phyloP scores from a whole-genome alignment of 257 asterid species.

The Solanum bulbocastanum region DNA sequence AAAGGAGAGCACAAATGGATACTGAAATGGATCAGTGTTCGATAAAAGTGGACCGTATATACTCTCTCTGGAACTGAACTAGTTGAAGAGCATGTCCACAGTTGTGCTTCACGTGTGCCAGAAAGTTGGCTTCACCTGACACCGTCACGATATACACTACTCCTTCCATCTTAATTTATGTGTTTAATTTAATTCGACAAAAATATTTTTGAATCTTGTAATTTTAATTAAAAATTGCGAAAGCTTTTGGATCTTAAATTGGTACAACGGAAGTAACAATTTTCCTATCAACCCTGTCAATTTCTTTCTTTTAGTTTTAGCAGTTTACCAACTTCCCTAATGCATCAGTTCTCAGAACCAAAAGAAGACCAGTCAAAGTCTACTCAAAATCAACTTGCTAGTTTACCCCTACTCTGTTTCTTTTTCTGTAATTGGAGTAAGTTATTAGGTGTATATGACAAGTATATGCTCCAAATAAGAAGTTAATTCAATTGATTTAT shows the following conservation, averaged over 20 bases:
- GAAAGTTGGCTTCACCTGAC: conserved; percentile 3
- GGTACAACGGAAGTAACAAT: background rate
- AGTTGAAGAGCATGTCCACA: background rate
- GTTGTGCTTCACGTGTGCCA: conserved; percentile 16
- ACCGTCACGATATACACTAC: background rate
- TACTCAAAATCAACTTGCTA: background rate
- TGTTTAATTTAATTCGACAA: background rate
- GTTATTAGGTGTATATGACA: background rate
- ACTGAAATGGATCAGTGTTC: background rate
- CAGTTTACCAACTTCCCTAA: background rate
- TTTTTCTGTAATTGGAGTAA: background rate
- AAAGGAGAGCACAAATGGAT: background rate
- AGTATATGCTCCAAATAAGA: background rate
- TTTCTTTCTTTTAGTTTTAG: background rate
- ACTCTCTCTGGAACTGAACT: background rate
- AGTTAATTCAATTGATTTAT: background rate
- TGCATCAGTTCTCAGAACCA: conserved; percentile 3
- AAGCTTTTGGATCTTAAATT: background rate
- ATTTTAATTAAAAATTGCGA: background rate
- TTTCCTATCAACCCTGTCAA: background rate
- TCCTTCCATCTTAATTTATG: background rate
- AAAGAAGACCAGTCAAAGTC: conserved; percentile 13
- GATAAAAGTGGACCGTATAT: background rate
- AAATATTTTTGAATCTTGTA: too few relatives aligned
- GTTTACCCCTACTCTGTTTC: background rate